These are phyloP conservation scores for Wallacemonas collosoma DNA, from an alignment of 208 protist genomes.

Conservation along the genomic window DNA sequence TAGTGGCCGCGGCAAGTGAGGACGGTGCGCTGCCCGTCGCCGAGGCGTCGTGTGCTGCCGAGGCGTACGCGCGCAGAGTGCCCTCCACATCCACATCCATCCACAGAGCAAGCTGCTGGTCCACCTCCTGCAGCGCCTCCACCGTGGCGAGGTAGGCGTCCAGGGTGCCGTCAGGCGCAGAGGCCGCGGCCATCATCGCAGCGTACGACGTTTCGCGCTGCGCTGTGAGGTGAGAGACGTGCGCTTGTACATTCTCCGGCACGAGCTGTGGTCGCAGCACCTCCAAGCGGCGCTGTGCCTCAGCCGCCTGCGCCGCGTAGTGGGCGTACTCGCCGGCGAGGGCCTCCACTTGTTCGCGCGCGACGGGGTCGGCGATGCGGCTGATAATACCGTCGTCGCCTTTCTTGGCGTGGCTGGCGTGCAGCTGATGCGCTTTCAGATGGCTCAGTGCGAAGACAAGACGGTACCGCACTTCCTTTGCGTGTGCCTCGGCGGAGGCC, in stretches of 20 bases:
- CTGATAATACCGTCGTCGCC: slow-evolving; percentile 13
- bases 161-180: slow-evolving; percentile 4
- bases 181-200: slow-evolving; percentile 15
- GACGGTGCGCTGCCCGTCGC: background rate
- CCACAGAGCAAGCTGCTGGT: slow-evolving; percentile 39
- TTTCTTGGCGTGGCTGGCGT: background rate
- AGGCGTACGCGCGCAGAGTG: slow-evolving; percentile 16
- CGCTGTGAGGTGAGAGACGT: slow-evolving; percentile 12
- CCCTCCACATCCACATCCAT: slow-evolving; percentile 24
- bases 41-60: background rate
- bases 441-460: slow-evolving; percentile 40
- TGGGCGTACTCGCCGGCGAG: slow-evolving; percentile 27
- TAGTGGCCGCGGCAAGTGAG: background rate
- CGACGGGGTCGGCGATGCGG: slow-evolving; percentile 17
- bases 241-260: slow-evolving; percentile 18
- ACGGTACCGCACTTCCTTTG: slow-evolving; percentile 29
- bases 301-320: slow-evolving; percentile 11
- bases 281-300: slow-evolving; percentile 16
- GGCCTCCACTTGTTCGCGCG: slow-evolving; percentile 12
- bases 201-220: slow-evolving; percentile 3
- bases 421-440: slow-evolving; percentile 30
- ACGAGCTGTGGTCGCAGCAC: slow-evolving; percentile 20
- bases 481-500: slow-evolving; percentile 24
- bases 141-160: slow-evolving; percentile 44
- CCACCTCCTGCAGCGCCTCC: slow-evolving; percentile 25